These are phyloP conservation scores for Termitomyces sp. DNA, from an alignment of 768 basidiomycete species.

Conservation along the genomic window DNA sequence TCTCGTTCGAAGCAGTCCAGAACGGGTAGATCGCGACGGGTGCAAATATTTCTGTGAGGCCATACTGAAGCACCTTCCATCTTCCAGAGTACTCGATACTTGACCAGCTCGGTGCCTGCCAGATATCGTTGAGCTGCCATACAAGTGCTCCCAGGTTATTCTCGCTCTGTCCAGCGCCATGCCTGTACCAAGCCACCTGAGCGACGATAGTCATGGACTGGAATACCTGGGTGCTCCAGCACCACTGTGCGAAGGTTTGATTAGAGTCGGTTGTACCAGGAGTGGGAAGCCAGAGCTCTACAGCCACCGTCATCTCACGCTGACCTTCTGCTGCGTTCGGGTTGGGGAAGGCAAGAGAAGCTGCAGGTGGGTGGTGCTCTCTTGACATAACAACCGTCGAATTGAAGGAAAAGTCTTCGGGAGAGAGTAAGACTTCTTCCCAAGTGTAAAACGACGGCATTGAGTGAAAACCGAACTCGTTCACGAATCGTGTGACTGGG, in stretches of 20 bases:
- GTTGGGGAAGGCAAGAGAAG: slow-evolving; percentile 49
- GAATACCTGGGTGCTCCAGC: slow-evolving; percentile 60
- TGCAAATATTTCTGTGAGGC: slow-evolving; percentile 37
- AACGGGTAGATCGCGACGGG: slow-evolving; percentile 53
- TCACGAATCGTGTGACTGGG: slow-evolving; percentile 49
- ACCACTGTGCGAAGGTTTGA: slow-evolving; percentile 62
- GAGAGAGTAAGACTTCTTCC: slow-evolving; percentile 50
- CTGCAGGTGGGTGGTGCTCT: slow-evolving; percentile 55
- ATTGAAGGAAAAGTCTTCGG: slow-evolving; percentile 55
- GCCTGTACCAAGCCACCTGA: slow-evolving; percentile 57
- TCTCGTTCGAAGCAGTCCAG: slow-evolving; percentile 47
- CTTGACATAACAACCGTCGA: slow-evolving; percentile 53
- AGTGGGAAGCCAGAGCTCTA: slow-evolving; percentile 53
- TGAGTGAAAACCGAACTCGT: slow-evolving; percentile 65
- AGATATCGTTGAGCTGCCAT: slow-evolving; percentile 61
- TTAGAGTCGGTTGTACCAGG: slow-evolving; percentile 46
- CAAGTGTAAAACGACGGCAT: slow-evolving; percentile 62
- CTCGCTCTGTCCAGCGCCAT: slow-evolving; percentile 54
- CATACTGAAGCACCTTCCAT: slow-evolving; percentile 60
- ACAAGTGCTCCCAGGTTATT: slow-evolving; percentile 57
- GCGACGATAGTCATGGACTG: slow-evolving; percentile 57
- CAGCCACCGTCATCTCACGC: slow-evolving; percentile 46
- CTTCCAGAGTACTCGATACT: slow-evolving; percentile 54
- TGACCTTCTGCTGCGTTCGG: slow-evolving; percentile 53
- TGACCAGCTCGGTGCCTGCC: slow-evolving; percentile 58